A percentile compares a stretch with the other conserved stretches of the same genome.
Evolutionary conservation across 257 asterid genomes (phyloP).

Genomic region (Przewalskia tangutica): DNA sequence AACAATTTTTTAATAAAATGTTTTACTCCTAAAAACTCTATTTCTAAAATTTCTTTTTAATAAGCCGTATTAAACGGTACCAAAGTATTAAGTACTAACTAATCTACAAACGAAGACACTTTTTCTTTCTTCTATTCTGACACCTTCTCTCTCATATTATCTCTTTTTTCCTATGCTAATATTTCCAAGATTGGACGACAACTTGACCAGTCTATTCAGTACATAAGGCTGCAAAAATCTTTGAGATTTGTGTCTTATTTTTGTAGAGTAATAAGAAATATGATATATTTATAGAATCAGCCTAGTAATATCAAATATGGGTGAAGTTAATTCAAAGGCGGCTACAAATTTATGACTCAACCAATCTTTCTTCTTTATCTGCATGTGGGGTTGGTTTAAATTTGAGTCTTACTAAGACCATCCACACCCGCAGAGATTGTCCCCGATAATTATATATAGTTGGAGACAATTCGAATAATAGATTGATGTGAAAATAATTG

Average conservation of each 20-base stretch:
- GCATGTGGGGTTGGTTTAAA: slow-evolving; percentile 2
- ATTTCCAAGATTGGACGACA: slow-evolving; percentile 46
- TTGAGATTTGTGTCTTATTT: slow-evolving; percentile 38
- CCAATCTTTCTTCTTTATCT: neutral
- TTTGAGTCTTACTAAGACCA: neutral
- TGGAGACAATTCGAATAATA: too few relatives aligned
- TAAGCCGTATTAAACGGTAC: too few relatives aligned
- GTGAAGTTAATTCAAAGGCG: slow-evolving; percentile 65
- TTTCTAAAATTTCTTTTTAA: too few relatives aligned
- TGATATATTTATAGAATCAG: slow-evolving; percentile 14
- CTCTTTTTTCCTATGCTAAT: slow-evolving; percentile 25
- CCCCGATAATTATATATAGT: too few relatives aligned
- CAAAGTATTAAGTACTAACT: too few relatives aligned
- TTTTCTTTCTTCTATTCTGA: slow-evolving; percentile 3
- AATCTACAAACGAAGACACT: neutral
- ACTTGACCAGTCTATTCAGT: slow-evolving; percentile 44
- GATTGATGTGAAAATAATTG: too few relatives aligned
- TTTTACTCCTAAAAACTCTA: too few relatives aligned
- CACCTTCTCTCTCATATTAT: slow-evolving; percentile 25
- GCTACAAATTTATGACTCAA: slow-evolving; percentile 39
- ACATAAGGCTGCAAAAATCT: slow-evolving; percentile 14
- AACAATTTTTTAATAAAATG: too few relatives aligned
- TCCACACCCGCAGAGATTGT: too few relatives aligned
- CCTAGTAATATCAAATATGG: neutral
- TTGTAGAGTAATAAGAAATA: neutral